These are phyloP conservation scores for Mycosarcoma maydis DNA, from an alignment of 1,284 basidiomycete species.

Conservation along the genomic window DNA sequence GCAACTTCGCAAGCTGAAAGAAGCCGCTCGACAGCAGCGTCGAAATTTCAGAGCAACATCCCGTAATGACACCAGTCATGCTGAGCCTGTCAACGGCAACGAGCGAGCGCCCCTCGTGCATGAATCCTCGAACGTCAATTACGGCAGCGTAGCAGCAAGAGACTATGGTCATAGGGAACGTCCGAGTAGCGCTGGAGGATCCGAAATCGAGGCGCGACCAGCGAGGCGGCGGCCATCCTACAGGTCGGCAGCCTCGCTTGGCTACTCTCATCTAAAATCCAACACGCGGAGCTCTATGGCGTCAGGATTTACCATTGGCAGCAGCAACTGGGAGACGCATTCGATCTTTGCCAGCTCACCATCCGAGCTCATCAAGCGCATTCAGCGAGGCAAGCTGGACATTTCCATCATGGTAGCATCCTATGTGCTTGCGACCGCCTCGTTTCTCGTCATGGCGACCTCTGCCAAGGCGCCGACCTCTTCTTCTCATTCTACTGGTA, in stretches of 20 bases:
- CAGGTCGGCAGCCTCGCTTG: slow-evolving; percentile 30
- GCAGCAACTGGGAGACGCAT: slow-evolving; percentile 41
- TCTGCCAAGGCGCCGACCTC: slow-evolving; percentile 25
- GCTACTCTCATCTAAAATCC: slow-evolving; percentile 23
- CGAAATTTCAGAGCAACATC: slow-evolving; percentile 1
- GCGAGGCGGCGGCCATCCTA: slow-evolving; percentile 36
- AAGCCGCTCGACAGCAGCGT: slow-evolving; percentile 18
- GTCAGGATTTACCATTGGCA: slow-evolving; percentile 23
- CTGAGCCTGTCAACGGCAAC: not conserved
- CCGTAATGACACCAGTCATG: not conserved
- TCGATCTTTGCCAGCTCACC: slow-evolving; percentile 40
- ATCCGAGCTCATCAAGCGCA: slow-evolving; percentile 45
- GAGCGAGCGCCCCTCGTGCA: slow-evolving; percentile 25
- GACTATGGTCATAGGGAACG: slow-evolving; percentile 20
- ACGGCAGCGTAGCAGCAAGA: slow-evolving; percentile 25
- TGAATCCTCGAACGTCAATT: slow-evolving; percentile 3
- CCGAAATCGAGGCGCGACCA: slow-evolving; percentile 11
- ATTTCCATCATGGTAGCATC: slow-evolving; percentile 48
- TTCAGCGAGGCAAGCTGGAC: slow-evolving; percentile 55
- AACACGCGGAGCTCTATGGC: slow-evolving; percentile 27
- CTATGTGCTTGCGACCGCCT: slow-evolving; percentile 19
- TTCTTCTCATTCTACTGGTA: not conserved
- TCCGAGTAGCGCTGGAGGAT: not conserved
- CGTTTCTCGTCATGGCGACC: slow-evolving; percentile 44
- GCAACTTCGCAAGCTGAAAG: slow-evolving; percentile 28